Percentiles rank a stretch among this genome's conserved stretches.
Evolutionary conservation across 2,329 filamentous ascomycete genomes (phyloP).

Genomic region (Lasiodiplodia sp.): DNA sequence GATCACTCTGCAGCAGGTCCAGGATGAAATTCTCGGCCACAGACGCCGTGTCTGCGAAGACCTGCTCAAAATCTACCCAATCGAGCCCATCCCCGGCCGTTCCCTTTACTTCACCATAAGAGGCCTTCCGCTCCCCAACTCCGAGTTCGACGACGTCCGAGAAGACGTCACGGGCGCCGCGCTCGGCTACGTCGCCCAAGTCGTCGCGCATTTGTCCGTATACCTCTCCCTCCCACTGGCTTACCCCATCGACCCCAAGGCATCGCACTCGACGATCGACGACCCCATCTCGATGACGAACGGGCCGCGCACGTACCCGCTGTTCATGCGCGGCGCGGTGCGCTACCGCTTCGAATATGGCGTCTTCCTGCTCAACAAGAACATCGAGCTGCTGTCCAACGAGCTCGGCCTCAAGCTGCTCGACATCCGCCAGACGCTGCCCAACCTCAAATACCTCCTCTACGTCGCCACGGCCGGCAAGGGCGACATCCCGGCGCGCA

Average conservation of each 20-base stretch:
- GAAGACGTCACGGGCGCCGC: slow-evolving; percentile 81
- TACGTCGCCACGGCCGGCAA: slow-evolving; percentile 87
- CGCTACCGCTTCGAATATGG: slow-evolving; percentile 95
- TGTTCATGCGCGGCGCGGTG: slow-evolving; percentile 74
- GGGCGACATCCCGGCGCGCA: slow-evolving; percentile 60
- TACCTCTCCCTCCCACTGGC: slow-evolving; percentile 82
- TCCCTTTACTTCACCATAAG: slow-evolving; percentile 86
- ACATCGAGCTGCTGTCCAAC: slow-evolving; percentile 76
- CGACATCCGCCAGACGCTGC: slow-evolving; percentile 89
- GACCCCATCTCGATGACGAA: slow-evolving; percentile 69
- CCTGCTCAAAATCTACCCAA: slow-evolving; percentile 78
- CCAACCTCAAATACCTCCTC: slow-evolving; percentile 91
- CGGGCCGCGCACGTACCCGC: slow-evolving; percentile 69
- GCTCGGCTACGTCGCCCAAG: slow-evolving; percentile 78
- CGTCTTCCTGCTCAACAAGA: slow-evolving; percentile 95
- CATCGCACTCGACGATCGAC: slow-evolving; percentile 76
- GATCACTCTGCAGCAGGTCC: slow-evolving; percentile 62
- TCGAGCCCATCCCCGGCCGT: slow-evolving; percentile 69
- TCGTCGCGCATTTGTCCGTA: slow-evolving; percentile 78
- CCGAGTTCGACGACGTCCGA: slow-evolving; percentile 72
- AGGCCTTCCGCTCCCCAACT: slow-evolving; percentile 79
- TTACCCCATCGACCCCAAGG: slow-evolving; percentile 76
- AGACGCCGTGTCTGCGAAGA: slow-evolving; percentile 88
- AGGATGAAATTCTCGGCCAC: slow-evolving; percentile 80
- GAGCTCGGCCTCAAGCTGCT: slow-evolving; percentile 78